These are phyloP conservation scores for Detonula confervacea DNA, from an alignment of 352 stramenopile species.

Conservation along the genomic window DNA sequence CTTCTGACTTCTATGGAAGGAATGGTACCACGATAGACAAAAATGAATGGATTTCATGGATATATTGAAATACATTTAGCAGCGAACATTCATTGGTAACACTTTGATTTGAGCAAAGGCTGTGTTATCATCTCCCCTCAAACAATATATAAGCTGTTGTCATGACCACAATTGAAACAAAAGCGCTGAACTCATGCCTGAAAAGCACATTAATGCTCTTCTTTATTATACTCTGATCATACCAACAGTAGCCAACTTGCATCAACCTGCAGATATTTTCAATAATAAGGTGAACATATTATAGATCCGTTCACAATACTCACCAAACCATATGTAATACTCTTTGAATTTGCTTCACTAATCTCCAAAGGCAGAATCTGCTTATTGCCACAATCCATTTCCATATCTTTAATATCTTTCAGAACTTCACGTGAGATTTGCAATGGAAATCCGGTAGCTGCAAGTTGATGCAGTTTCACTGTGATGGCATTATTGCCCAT, in stretches of 20 bases:
- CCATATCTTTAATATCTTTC: constrained; percentile 54
- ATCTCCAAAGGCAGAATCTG: constrained; percentile 36
- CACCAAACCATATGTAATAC: constrained; percentile 24
- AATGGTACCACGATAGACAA: too few relatives aligned
- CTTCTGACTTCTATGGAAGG: too few relatives aligned
- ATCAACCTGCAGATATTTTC: constrained; percentile 34
- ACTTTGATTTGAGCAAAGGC: too few relatives aligned
- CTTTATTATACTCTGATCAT: constrained; percentile 30
- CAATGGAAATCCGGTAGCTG: constrained; percentile 31
- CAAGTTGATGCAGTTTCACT: constrained; percentile 26
- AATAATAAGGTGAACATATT: constrained; percentile 24
- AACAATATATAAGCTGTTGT: too few relatives aligned
- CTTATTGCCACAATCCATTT: constrained; percentile 39
- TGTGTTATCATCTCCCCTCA: too few relatives aligned
- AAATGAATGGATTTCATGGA: too few relatives aligned
- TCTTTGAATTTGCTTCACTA: constrained; percentile 7
- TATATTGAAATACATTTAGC: too few relatives aligned
- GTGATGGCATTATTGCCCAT: not conserved
- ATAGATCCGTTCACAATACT: constrained; percentile 13
- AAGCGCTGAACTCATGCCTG: constrained; percentile 35
- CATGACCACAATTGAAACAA: constrained; percentile 28
- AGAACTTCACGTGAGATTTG: constrained; percentile 42
- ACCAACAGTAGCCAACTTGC: constrained; percentile 18
- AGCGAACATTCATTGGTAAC: too few relatives aligned
- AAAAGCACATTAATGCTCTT: constrained; percentile 47